Conservation (phyloP, 2,329 filamentous ascomycete species). For the Verticillium zaregamsianum region DNA sequence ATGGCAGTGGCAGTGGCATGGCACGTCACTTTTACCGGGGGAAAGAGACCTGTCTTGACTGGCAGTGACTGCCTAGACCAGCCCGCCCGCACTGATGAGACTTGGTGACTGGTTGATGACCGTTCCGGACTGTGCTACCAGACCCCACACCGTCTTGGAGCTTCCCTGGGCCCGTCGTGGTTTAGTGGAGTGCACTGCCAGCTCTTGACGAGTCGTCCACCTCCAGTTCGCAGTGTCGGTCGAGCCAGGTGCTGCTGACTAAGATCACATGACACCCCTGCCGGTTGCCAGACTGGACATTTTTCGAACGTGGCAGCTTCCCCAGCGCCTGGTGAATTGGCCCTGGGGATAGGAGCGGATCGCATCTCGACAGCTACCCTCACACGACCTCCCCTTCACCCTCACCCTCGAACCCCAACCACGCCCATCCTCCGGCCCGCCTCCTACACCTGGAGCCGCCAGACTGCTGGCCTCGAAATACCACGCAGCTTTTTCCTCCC, state of each 20-base stretch:
- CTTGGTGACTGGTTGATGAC: not conserved
- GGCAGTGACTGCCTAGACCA: not conserved
- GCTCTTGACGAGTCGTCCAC: not conserved
- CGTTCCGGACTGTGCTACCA: not conserved
- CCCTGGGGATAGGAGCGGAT: conserved; percentile 9
- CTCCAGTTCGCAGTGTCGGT: not conserved
- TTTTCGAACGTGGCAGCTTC: conserved; percentile 53
- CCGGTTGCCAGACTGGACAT: conserved; percentile 23
- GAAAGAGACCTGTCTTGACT: not conserved
- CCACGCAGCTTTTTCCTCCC: not conserved
- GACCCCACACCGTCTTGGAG: not conserved
- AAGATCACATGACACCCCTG: conserved; percentile 27
- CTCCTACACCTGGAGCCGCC: not conserved
- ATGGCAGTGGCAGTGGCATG: not conserved
- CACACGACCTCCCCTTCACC: not conserved
- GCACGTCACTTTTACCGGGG: not conserved
- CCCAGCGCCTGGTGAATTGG: conserved; percentile 12
- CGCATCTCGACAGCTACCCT: conserved; percentile 8
- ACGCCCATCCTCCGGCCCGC: conserved; percentile 5
- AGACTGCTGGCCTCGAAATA: not conserved
- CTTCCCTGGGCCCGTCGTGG: not conserved
- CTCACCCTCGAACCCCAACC: conserved; percentile 5
- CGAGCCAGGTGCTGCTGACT: not conserved
- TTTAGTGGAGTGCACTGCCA: not conserved
- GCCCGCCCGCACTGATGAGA: not conserved